phyloP scores from a whole-genome alignment of 1,284 basidiomycete genomes.

The Earliella scabrosa region DNA sequence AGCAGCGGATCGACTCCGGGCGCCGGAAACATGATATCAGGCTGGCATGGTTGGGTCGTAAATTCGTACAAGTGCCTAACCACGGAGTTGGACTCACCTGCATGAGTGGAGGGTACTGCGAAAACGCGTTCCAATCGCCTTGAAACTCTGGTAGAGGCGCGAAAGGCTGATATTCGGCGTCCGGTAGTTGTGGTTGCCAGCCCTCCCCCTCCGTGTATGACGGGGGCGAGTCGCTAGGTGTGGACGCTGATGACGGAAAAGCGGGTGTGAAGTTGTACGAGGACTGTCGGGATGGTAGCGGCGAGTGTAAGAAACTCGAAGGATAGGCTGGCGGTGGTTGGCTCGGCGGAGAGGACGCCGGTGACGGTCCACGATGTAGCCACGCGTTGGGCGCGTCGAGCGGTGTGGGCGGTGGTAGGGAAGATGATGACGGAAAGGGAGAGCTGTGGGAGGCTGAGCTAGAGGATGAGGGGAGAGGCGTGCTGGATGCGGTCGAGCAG shows the following conservation, averaged over 20 bases:
- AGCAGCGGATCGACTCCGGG: constrained; percentile 2
- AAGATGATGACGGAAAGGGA: not conserved
- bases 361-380: constrained; percentile 66
- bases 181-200: constrained; percentile 4
- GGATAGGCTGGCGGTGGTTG: constrained; percentile 39
- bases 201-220: constrained; percentile 17
- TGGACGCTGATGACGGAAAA: constrained; percentile 1
- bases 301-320: constrained; percentile 2
- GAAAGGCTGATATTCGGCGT: not conserved
- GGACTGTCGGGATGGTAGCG: not conserved
- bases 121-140: constrained; percentile 1
- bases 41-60: not conserved
- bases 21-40: constrained; percentile 1
- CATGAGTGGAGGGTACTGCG: not conserved
- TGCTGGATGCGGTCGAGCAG: constrained; percentile 1
- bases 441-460: not conserved
- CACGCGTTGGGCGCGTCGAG: constrained; percentile 46
- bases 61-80: not conserved
- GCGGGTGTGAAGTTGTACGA: constrained; percentile 1
- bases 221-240: constrained; percentile 13
- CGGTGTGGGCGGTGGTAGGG: constrained; percentile 9
- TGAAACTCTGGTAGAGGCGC: constrained; percentile 2
- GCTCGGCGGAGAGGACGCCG: constrained; percentile 60
- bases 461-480: constrained; percentile 6
- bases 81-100: not conserved